Evolutionary conservation across 1,284 basidiomycete species (phyloP), one percentile per base, ranked within the genome.

Genomic region (Sanghuangporus sanghuang): DNA sequence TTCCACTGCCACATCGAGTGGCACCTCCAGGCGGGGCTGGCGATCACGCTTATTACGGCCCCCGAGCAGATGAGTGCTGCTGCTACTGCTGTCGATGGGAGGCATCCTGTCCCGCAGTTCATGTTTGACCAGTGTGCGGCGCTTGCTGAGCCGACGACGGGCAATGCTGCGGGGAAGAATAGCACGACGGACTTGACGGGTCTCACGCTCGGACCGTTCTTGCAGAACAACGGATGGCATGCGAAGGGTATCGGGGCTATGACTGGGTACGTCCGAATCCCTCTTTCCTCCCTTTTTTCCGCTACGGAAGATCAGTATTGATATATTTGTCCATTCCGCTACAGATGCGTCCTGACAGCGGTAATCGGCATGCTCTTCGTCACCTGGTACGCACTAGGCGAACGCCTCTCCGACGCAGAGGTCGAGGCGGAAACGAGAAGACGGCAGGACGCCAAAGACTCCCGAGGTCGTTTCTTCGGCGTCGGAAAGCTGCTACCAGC

Each of bases 1-100:
- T 84, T 93, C 72, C 91, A 86, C 74, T 92, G 92, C 72, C 89
- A 91, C 73, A 89, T 91, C 67, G 89, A 91, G 74, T 92, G 90
- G 90, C 92, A 94, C 74, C 74, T 94, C 2, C 81, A 89, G 74
- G 80, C 80, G 55, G 93, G 93, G 3, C 82, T 96, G 32, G 93
- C 92, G 0, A 78, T 93, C 62, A 82, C 85, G 67, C 80, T 96
- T 69, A 76, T 95, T 71, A 89, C 91, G 71, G 90, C 93, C 5
- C 92, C 93, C 0, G 89, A 92, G 70, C 70, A 82, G 65, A 78
- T 76, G 56, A 32, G 2, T 32, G 71, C 71, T 4, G 70, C 65
- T n/a, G 62, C 69, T 14, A 70, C 71, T 4, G 70, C 65, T n/a
- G 62, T 67, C 11, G 64, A 71, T 59, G 70, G 38, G 46, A 39